Base-by-base conservation (phyloP, 139 green algal species). In the Chlorella sp. region DNA sequence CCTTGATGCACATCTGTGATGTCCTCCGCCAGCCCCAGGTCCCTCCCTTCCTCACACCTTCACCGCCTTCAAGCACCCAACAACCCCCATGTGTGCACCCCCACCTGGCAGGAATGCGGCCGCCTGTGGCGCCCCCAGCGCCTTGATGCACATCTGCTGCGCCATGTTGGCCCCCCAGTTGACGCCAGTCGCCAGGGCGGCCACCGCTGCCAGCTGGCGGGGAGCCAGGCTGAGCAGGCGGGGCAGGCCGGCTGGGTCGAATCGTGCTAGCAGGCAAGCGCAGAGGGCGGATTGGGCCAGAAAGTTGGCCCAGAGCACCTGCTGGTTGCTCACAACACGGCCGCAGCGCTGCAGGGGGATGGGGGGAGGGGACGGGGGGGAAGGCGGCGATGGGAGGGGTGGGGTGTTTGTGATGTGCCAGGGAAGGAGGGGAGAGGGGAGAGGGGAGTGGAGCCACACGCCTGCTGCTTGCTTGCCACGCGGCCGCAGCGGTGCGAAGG, bases 21-120 rank as follows among this genome's bases (percentile, higher is more conserved):
- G n/a, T n/a, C n/a, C n/a, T n/a, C n/a, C n/a, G n/a, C n/a, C n/a
- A n/a, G n/a, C n/a, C n/a, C n/a, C n/a, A n/a, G n/a, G n/a, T n/a
- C n/a, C n/a, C n/a, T n/a, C n/a, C n/a, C n/a, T n/a, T n/a, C n/a
- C n/a, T n/a, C n/a, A n/a, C n/a, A n/a, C n/a, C n/a, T n/a, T n/a
- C n/a, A n/a, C n/a, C n/a, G n/a, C n/a, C n/a, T n/a, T n/a, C n/a
- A n/a, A n/a, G n/a, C n/a, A n/a, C n/a, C n/a, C n/a, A n/a, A n/a
- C n/a, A n/a, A n/a, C n/a, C n/a, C n/a, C n/a, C n/a, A n/a, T n/a
- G n/a, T n/a, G n/a, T 4, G 73, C 34, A 15, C 34, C 24, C 64
- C 0, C 64, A 88, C 83, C 37, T 66, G 83, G 83, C 83, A 88
- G 83, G 64, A 88, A 88, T 36, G 83, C 64, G 2, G 83, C 83